These are phyloP conservation scores for Geotrichum klebahnii DNA, from an alignment of 1,139 yeast genomes.

Conservation along the genomic window DNA sequence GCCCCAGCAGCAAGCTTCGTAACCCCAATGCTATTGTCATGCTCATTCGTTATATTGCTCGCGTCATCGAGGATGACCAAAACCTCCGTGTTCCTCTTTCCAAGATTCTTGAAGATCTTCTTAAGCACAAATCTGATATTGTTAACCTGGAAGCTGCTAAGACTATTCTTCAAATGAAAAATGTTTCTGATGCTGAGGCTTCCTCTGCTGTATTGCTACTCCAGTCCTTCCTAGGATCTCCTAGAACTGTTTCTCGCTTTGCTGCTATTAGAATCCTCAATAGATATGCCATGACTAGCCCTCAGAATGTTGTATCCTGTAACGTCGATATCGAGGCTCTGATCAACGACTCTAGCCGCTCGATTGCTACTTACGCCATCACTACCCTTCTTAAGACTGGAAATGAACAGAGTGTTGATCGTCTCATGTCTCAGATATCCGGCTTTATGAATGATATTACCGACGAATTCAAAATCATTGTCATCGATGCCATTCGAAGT, in stretches of 20 bases:
- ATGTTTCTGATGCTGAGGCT: constrained; percentile 59
- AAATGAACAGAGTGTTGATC: constrained; percentile 83
- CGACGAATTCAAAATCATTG: constrained; percentile 91
- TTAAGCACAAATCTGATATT: constrained; percentile 80
- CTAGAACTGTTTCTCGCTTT: constrained; percentile 84
- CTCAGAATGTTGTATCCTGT: constrained; percentile 70
- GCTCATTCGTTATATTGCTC: constrained; percentile 76
- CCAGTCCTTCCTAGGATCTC: constrained; percentile 76
- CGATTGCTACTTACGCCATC: constrained; percentile 97
- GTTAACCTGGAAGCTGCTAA: constrained; percentile 94
- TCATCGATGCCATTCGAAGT: constrained; percentile 89
- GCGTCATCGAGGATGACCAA: constrained; percentile 61
- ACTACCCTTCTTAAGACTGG: constrained; percentile 94
- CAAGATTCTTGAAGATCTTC: constrained; percentile 65
- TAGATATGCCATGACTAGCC: constrained; percentile 74
- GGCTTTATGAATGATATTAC: constrained; percentile 90
- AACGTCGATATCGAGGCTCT: constrained; percentile 80
- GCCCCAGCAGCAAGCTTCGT: constrained; percentile 44
- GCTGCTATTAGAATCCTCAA: constrained; percentile 90
- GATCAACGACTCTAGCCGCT: constrained; percentile 82
- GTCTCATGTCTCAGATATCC: constrained; percentile 81
- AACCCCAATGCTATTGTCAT: constrained; percentile 68
- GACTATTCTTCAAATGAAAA: constrained; percentile 61
- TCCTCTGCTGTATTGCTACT: constrained; percentile 63
- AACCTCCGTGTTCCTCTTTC: constrained; percentile 45